Base-by-base conservation (phyloP, 352 stramenopile species). In the Phytophthora hybrid region DNA sequence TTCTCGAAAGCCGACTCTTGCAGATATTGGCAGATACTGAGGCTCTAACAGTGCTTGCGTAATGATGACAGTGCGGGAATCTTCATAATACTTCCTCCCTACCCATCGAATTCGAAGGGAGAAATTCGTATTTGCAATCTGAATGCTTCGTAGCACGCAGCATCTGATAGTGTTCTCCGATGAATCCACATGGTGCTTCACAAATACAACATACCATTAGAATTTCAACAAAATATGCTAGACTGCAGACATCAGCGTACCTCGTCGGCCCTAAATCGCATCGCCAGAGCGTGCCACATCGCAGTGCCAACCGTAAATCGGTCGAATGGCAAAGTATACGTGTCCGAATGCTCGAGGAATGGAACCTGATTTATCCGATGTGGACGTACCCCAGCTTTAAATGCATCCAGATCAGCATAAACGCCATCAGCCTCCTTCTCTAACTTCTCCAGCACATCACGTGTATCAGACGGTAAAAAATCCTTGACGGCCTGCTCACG, bases 331-430 rank as follows among this genome's bases (percentile, higher is more conserved):
- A 76, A 29, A 6, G n/a, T 49, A 18, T 68, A 62, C 16, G 47
- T n/a, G 19, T 69, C 70, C 0, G 34, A 44, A 47, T 77, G 64
- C 7, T 77, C 59, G 5, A 77, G 10, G 11, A 77, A 73, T 16
- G 52, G 14, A n/a, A 58, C 7, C 5, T 56, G 56, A n/a, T 19
- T 66, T 51, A 5, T 49, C 16, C 8, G 11, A 9, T 63, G 59
- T 23, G 62, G 53, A 4, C 54, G 47, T 19, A 47, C 18, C 14
- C 58, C 63, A 0, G 5, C 29, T 9, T 51, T n/a, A 5, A 77
- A 77, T 13, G 67, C 23, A 18, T 69, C 58, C 14, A 73, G 58
- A 23, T 16, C 21, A 31, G 59, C 46, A 21, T 77, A 77, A 11
- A 73, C 49, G 4, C 19, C 32, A 54, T 73, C 59, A 18, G 59